Conservation (phyloP, 2,329 filamentous ascomycete genomes). For the Cucurbitaria berberidis region DNA sequence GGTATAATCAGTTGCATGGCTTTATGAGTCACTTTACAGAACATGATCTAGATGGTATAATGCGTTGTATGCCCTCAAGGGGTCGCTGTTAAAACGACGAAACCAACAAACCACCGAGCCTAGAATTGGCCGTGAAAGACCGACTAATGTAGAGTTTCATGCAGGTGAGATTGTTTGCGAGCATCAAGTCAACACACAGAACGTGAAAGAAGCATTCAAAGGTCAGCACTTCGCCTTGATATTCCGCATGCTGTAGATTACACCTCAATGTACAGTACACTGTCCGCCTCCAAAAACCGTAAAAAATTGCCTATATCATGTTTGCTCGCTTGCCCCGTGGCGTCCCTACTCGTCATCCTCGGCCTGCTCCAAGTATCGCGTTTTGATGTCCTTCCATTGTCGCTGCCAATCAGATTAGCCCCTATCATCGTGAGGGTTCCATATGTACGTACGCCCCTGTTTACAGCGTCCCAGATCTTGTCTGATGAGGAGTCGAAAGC, state of each 20-base stretch:
- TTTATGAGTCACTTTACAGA: no score
- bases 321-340: constrained; percentile 10
- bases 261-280: constrained; percentile 46
- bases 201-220: neutral
- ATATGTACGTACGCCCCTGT: constrained; percentile 72
- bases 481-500: constrained; percentile 83
- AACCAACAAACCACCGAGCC: no score
- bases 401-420: constrained; percentile 64
- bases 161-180: neutral
- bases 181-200: neutral
- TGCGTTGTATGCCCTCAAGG: no score
- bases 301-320: constrained; percentile 26
- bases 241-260: constrained; percentile 43
- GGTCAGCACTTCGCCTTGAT: constrained; percentile 23
- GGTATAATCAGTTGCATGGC: no score
- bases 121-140: neutral
- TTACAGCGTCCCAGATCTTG: constrained; percentile 87
- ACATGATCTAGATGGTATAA: no score
- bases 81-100: no score
- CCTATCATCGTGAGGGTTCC: neutral
- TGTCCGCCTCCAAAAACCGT: constrained; percentile 25
- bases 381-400: constrained; percentile 99
- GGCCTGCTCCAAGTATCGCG: constrained; percentile 76
- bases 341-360: constrained; percentile 64
- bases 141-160: neutral